Base-by-base conservation (phyloP, 2,329 filamentous ascomycete genomes). In the Aspergillus sp. region DNA sequence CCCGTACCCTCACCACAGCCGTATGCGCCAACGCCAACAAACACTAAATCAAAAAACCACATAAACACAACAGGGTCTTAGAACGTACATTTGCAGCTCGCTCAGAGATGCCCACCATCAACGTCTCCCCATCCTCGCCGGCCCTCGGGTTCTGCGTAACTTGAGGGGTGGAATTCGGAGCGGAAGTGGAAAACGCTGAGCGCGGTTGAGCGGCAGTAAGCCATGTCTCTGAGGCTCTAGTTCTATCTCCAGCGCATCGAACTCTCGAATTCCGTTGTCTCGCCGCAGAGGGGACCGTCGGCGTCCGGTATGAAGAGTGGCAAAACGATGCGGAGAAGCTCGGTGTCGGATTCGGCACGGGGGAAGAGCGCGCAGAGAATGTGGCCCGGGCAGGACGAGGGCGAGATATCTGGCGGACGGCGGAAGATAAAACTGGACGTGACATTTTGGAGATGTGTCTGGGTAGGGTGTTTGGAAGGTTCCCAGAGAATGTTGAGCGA, bases 51-150 rank as follows among this genome's bases (percentile, higher is more conserved):
- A 44, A 39, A 40, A 8, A 6, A 17, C 11, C 23, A 17, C 35
- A 43, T 21, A 6, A 15, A 43, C 24, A 52, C 23, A n/a, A 23
- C n/a, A 37, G 35, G 33, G 9, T 40, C 17, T 50, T 5, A n/a
- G 54, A 59, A 71, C 80, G 50, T 82, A 92, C 90, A 77, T 90
- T 85, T 43, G 90, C 88, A 41, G 93, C 93, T 49, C 93, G 85
- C 2, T 90, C 84, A 0, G 92, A 96, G 61, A 98, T 96, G 54
- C 89, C 88, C 23, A 99, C 82, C 66, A 80, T 79, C 87, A 96
- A 91, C 19, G 88, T 84, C n/a, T 91, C 88, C 24, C 93, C 93
- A 55, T 93, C 86, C 33, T 96, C 90, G 71, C 95, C 90, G 56
- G 82, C 83, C 64, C 88, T 86, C 0, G 91, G 90, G 71, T 98